phyloP scores from a whole-genome alignment of 2,329 filamentous ascomycete species.

The Rhynchosporium agropyri region DNA sequence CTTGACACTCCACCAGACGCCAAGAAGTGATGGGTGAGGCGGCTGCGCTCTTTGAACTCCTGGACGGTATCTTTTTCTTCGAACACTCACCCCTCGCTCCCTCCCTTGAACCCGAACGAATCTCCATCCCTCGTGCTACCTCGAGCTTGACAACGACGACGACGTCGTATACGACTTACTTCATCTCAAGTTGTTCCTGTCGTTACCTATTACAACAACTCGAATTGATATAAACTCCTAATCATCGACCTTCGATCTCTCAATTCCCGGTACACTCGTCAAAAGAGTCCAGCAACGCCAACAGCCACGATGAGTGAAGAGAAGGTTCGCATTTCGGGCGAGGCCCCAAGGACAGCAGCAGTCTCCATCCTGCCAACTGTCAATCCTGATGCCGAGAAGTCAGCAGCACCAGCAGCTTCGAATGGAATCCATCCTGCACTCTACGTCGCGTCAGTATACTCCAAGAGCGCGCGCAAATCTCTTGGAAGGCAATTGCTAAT shows the following conservation, averaged over 20 bases:
- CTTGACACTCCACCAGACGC: no score
- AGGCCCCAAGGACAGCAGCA: conserved; percentile 62
- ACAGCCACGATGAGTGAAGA: conserved; percentile 66
- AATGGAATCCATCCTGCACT: conserved; percentile 60
- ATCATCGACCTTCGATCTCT: conserved; percentile 28
- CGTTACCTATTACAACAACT: conserved; percentile 22
- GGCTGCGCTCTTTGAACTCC: neutral
- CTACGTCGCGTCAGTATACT: conserved; percentile 69
- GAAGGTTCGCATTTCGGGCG: conserved; percentile 82
- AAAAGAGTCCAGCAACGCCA: conserved; percentile 24
- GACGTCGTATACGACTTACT: no score
- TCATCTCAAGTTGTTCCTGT: conserved; percentile 20
- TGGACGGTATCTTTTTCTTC: conserved; percentile 2
- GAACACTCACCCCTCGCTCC: neutral
- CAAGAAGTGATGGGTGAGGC: neutral
- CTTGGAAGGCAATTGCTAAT: conserved; percentile 26
- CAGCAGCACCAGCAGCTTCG: conserved; percentile 50
- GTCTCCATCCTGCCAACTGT: conserved; percentile 74
- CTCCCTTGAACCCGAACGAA: neutral
- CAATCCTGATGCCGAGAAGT: conserved; percentile 70
- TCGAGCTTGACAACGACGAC: conserved; percentile 20
- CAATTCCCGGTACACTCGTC: conserved; percentile 13
- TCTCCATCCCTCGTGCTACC: conserved; percentile 9
- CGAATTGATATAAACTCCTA: conserved; percentile 24
- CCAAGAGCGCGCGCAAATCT: neutral